phyloP scores from a whole-genome alignment of 306 rosid genomes.

The Dryas drummondii region DNA sequence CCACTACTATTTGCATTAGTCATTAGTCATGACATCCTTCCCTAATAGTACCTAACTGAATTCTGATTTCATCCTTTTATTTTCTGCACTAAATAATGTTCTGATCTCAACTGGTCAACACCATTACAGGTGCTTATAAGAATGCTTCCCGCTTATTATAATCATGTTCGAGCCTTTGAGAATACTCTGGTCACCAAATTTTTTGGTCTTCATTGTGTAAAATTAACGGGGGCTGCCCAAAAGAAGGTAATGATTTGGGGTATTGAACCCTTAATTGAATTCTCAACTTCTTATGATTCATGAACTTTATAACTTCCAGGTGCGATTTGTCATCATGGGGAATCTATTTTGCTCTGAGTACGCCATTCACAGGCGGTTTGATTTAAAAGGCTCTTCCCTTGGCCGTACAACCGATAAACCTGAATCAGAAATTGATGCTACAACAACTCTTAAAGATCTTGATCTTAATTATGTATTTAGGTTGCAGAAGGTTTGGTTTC shows the following conservation, averaged over 20 bases:
- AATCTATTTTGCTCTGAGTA: conserved; percentile 78
- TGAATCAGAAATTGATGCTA: conserved; percentile 68
- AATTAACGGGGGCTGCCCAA: conserved; percentile 62
- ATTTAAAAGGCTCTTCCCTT: conserved; percentile 88
- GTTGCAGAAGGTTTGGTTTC: conserved; percentile 76
- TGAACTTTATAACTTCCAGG: conserved; percentile 45
- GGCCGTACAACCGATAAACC: conserved; percentile 87
- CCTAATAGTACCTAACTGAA: background rate
- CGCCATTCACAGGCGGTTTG: conserved; percentile 77
- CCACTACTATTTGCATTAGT: background rate
- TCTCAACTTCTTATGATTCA: background rate
- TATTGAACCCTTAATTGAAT: background rate
- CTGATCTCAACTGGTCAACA: conserved; percentile 23
- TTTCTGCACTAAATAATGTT: conserved; percentile 24
- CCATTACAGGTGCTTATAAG: conserved; percentile 69
- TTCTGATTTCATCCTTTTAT: background rate
- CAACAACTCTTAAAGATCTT: conserved; percentile 91
- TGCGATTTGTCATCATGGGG: conserved; percentile 96
- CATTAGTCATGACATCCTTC: background rate
- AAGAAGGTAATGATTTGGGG: conserved; percentile 68
- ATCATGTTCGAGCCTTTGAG: conserved; percentile 79
- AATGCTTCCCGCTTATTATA: conserved; percentile 97
- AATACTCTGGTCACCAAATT: conserved; percentile 90
- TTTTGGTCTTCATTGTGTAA: conserved; percentile 90
- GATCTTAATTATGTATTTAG: conserved; percentile 83